phyloP scores from a whole-genome alignment of 345 rosid genomes.

The Salix viminalis region DNA sequence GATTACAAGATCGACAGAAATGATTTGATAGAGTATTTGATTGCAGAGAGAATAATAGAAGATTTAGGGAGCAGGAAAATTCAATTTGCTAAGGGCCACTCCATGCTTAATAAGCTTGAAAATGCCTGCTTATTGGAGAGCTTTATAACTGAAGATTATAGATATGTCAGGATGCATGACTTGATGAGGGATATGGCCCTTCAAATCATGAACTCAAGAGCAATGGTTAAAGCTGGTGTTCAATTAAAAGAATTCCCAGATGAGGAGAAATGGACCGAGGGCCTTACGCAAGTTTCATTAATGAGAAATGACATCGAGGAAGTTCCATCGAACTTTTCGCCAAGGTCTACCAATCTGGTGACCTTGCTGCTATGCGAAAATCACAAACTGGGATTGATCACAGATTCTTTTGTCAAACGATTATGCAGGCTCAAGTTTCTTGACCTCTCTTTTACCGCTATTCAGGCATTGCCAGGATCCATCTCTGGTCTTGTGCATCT shows the following conservation, averaged over 20 bases:
- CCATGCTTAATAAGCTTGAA: constrained; percentile 12
- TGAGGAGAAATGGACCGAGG: not conserved
- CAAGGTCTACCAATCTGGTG: constrained; percentile 3
- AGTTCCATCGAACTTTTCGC: not conserved
- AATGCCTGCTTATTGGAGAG: not conserved
- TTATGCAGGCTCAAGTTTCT: constrained; percentile 13
- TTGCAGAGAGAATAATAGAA: constrained; percentile 18
- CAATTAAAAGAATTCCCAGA: not conserved
- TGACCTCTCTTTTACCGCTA: constrained; percentile 3
- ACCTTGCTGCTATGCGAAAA: constrained; percentile 12
- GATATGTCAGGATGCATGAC: not conserved
- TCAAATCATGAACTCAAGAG: not conserved
- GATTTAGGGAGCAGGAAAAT: not conserved
- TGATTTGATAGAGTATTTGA: constrained; percentile 13
- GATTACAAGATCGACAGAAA: not conserved
- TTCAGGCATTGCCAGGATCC: constrained; percentile 6
- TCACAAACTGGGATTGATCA: not conserved
- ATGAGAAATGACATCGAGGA: not conserved
- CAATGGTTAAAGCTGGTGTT: constrained; percentile 1
- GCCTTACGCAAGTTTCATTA: not conserved
- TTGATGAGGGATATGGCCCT: constrained; percentile 4
- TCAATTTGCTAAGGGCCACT: constrained; percentile 6
- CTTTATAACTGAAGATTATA: not conserved
- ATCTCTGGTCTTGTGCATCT: constrained; percentile 5
- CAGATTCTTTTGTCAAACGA: constrained; percentile 5